Evolutionary conservation across 495 filamentous ascomycete genomes (phyloP).

Genomic region (Aspergillus egyptiacus): DNA sequence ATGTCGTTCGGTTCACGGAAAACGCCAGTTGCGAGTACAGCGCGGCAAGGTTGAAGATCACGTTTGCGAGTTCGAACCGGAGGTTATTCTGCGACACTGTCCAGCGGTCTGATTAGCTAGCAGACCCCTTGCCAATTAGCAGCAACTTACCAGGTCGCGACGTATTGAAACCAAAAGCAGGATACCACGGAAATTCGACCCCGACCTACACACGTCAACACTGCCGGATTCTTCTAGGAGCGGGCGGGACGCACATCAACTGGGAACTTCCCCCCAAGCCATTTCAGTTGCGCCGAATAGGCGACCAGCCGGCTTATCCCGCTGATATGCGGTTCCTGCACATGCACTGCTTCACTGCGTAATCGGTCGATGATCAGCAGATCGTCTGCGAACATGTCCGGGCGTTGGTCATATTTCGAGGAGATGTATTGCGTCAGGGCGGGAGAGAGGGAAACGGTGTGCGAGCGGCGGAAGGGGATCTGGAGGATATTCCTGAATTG

Average conservation of each 20-base stretch:
- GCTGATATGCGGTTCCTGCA: slow-evolving; percentile 83
- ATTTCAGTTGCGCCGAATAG: slow-evolving; percentile 90
- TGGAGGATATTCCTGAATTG: slow-evolving; percentile 48
- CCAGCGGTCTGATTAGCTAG: neutral
- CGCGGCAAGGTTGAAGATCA: slow-evolving; percentile 87
- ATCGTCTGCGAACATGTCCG: slow-evolving; percentile 92
- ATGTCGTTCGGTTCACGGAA: slow-evolving; percentile 68
- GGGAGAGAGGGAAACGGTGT: slow-evolving; percentile 64
- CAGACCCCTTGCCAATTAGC: too few species aligned
- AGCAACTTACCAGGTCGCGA: slow-evolving; percentile 57
- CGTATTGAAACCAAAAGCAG: slow-evolving; percentile 84
- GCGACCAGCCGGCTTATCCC: slow-evolving; percentile 79
- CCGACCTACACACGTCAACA: slow-evolving; percentile 58
- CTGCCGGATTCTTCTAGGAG: neutral
- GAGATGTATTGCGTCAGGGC: slow-evolving; percentile 96
- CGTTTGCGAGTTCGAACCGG: slow-evolving; percentile 89
- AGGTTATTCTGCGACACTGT: slow-evolving; percentile 80
- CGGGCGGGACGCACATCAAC: slow-evolving; percentile 58
- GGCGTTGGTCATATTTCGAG: slow-evolving; percentile 97
- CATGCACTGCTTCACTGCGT: slow-evolving; percentile 74
- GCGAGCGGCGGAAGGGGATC: slow-evolving; percentile 84
- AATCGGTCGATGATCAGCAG: slow-evolving; percentile 79
- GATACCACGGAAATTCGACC: slow-evolving; percentile 93
- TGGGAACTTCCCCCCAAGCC: slow-evolving; percentile 93
- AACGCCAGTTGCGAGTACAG: slow-evolving; percentile 90